Conservation (phyloP, 768 basidiomycete species). For the Artomyces pyxidatus region DNA sequence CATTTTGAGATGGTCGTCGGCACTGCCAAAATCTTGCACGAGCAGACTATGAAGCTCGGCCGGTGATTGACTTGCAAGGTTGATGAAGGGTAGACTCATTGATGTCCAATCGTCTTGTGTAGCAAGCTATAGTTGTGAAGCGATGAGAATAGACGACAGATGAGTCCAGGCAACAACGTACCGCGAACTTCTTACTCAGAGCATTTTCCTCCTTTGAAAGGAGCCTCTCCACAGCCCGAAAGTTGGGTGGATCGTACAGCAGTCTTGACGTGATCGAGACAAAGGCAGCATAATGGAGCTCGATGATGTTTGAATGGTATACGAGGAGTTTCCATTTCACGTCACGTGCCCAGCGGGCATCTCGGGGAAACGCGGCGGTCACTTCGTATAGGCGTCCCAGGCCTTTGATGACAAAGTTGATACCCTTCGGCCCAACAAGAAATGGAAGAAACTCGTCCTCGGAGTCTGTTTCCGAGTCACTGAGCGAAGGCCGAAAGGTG, state of each 20-base stretch:
- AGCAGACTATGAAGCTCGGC: background rate
- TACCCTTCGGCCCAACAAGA: too few relatives aligned
- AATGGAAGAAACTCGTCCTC: too few relatives aligned
- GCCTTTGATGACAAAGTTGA: too few relatives aligned
- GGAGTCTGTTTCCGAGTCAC: too few relatives aligned
- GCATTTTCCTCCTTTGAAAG: background rate
- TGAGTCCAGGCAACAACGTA: background rate
- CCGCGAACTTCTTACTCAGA: background rate
- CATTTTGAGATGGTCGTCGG: background rate
- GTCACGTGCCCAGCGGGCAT: too few relatives aligned
- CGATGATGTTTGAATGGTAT: too few relatives aligned
- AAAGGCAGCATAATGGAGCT: too few relatives aligned
- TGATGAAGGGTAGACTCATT: background rate
- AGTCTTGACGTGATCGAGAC: too few relatives aligned
- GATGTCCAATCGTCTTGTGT: background rate
- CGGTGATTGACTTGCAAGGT: background rate
- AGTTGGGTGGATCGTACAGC: background rate
- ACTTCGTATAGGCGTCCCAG: too few relatives aligned
- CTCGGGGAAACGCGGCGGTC: too few relatives aligned
- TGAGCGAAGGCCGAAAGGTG: too few relatives aligned
- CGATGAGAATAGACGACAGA: background rate
- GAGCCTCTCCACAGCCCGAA: background rate
- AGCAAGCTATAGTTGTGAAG: background rate
- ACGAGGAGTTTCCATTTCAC: too few relatives aligned
- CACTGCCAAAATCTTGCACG: background rate